A percentile compares a stretch with the other conserved stretches of the same genome.
Evolutionary conservation across 345 rosid genomes (phyloP).

Genomic region (Gossypium mustelinum): DNA sequence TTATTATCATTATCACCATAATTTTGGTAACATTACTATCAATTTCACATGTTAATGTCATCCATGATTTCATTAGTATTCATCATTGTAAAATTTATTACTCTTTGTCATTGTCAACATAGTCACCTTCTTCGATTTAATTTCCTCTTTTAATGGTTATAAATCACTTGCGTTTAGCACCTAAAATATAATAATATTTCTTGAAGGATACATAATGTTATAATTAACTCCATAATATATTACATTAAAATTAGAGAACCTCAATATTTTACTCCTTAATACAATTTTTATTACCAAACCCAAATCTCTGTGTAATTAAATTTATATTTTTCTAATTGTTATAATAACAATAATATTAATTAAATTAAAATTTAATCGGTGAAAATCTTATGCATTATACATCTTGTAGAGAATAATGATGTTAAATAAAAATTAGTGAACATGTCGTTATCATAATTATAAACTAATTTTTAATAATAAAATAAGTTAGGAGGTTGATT

Average conservation of each 20-base stretch:
- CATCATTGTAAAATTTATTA: slow-evolving; percentile 3
- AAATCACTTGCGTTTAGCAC: not conserved
- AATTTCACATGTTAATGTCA: slow-evolving; percentile 1
- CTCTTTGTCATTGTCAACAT: slow-evolving; percentile 20
- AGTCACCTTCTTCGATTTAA: not conserved
- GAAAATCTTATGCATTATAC: not conserved
- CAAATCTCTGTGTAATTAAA: too few relatives aligned
- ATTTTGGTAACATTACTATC: slow-evolving; percentile 1
- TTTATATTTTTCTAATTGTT: too few relatives aligned
- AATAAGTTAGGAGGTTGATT: too few relatives aligned
- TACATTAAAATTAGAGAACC: too few relatives aligned
- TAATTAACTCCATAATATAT: not conserved
- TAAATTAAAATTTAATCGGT: not conserved
- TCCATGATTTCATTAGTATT: slow-evolving; percentile 8
- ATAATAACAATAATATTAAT: not conserved
- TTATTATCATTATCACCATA: not conserved
- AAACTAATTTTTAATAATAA: too few relatives aligned
- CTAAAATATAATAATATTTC: slow-evolving; percentile 1
- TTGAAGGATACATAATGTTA: not conserved
- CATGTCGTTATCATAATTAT: not conserved
- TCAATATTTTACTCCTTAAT: too few relatives aligned
- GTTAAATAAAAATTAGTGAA: not conserved
- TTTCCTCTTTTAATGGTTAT: slow-evolving; percentile 3
- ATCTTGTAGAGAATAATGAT: not conserved
- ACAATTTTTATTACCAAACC: too few relatives aligned